phyloP scores from a whole-genome alignment of 371 early-diverging fungal species.

The Catenaria anguillulae region DNA sequence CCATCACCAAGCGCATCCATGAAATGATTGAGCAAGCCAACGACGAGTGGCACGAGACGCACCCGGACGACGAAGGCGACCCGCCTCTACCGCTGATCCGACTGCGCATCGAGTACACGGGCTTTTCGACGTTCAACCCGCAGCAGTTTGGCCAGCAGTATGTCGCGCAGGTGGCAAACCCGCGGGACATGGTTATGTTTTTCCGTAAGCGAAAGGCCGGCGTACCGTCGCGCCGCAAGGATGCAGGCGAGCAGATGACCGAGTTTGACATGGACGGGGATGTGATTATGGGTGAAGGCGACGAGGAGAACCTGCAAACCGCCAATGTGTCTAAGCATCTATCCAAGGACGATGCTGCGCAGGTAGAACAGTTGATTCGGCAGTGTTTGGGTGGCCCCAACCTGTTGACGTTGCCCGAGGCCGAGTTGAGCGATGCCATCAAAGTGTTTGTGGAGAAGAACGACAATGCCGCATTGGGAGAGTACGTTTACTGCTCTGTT shows the following conservation, averaged over 20 bases:
- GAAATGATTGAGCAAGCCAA: constrained; percentile 49
- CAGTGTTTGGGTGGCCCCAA: constrained; percentile 33
- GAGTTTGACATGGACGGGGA: neutral
- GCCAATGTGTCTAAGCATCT: too few relatives aligned
- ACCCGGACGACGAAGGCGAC: neutral
- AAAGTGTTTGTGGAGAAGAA: constrained; percentile 72
- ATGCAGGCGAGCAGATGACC: neutral
- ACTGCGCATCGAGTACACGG: constrained; percentile 69
- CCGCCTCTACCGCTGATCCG: constrained; percentile 61
- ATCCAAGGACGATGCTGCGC: too few relatives aligned
- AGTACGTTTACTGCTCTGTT: constrained; percentile 15
- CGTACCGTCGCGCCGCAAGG: neutral
- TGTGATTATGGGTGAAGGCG: constrained; percentile 10
- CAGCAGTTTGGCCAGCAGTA: constrained; percentile 70
- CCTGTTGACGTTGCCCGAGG: constrained; percentile 47
- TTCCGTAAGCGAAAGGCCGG: constrained; percentile 27
- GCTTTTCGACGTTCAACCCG: constrained; percentile 61
- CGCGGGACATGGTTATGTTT: constrained; percentile 77
- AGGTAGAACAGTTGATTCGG: constrained; percentile 57
- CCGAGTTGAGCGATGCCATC: constrained; percentile 62
- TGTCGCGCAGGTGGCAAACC: constrained; percentile 82
- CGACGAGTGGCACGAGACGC: constrained; percentile 28
- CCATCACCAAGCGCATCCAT: constrained; percentile 13
- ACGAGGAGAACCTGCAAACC: constrained; percentile 46
- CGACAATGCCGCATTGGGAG: constrained; percentile 59